Evolutionary conservation across 78 protist species (phyloP).

Genomic region (Isochrysis galbana): DNA sequence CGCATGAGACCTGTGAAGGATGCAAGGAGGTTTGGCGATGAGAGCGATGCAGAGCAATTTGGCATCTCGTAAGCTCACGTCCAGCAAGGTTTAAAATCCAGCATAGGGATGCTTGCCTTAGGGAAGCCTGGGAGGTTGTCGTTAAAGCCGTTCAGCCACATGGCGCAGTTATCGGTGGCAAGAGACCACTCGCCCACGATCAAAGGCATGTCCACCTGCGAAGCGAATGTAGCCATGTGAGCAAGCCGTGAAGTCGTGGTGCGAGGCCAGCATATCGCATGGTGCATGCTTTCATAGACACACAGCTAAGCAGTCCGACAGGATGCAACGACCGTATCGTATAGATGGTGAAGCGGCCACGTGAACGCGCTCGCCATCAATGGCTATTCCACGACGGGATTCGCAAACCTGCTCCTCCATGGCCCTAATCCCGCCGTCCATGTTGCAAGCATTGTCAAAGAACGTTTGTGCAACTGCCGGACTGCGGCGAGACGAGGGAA

Average conservation of each 20-base stretch:
- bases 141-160: conserved; percentile 28
- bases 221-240: too few relatives aligned
- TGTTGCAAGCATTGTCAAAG: neutral
- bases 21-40: too few relatives aligned
- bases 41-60: too few relatives aligned
- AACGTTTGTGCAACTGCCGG: neutral
- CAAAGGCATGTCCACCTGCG: neutral
- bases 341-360: neutral
- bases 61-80: too few relatives aligned
- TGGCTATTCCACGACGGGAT: neutral
- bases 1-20: neutral
- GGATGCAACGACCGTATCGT: too few relatives aligned
- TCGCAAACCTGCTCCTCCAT: neutral
- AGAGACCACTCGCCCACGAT: conserved; percentile 10
- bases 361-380: neutral
- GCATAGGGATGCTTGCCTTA: too few relatives aligned
- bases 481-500: too few relatives aligned
- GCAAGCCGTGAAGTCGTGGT: too few relatives aligned
- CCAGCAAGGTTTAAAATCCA: too few relatives aligned
- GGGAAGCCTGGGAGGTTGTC: neutral
- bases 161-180: neutral
- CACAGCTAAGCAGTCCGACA: too few relatives aligned
- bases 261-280: too few relatives aligned
- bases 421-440: neutral
- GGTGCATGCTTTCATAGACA: too few relatives aligned